Conservation (phyloP, 2,329 filamentous ascomycete species). For the Fusarium tupiense region DNA sequence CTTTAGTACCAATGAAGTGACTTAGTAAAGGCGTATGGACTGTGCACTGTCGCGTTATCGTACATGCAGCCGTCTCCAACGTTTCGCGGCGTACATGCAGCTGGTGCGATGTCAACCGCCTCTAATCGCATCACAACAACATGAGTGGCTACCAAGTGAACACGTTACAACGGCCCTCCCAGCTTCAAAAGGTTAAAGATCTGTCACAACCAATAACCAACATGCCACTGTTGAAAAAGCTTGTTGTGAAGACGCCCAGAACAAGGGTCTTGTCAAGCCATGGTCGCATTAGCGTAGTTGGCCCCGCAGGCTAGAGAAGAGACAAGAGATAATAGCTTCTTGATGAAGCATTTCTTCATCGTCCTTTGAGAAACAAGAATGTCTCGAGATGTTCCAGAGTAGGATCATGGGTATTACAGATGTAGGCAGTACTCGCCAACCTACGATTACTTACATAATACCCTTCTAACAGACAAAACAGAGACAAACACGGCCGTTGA, state of each 20-base stretch:
- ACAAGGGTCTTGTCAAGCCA: background rate
- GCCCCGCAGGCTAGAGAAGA: background rate
- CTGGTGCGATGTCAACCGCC: background rate
- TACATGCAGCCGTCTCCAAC: background rate
- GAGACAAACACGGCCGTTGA: background rate
- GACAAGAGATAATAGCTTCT: background rate
- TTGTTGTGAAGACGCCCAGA: background rate
- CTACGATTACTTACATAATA: background rate
- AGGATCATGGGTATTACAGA: fast-evolving
- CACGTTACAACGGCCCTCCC: background rate
- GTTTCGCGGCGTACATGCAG: background rate
- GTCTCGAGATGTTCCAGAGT: background rate
- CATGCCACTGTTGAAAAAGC: background rate
- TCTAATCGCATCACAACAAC: background rate
- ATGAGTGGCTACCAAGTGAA: background rate
- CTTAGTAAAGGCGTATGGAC: background rate
- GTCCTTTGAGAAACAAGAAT: background rate
- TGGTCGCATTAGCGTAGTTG: constrained; percentile 25
- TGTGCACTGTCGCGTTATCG: fast-evolving
- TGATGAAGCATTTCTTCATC: fast-evolving
- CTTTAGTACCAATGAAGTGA: background rate
- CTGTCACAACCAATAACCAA: background rate
- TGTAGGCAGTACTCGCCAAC: background rate
- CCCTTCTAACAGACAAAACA: background rate
- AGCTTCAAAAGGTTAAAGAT: background rate